Conservation (phyloP, 768 basidiomycete species). For the Hericium rajendrae region DNA sequence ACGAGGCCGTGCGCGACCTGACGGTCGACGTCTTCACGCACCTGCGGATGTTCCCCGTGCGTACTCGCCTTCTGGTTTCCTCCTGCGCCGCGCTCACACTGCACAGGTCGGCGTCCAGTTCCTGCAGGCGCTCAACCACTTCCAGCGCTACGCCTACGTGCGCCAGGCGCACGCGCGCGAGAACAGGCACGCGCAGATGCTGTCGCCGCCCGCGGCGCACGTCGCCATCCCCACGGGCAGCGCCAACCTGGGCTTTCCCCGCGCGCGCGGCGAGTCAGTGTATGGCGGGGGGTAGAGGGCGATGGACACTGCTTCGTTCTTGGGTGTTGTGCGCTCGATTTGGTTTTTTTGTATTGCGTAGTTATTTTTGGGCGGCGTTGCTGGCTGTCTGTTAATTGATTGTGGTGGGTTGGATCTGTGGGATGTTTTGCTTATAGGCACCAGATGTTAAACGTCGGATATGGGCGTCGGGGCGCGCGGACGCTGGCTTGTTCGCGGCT, state of each 20-base stretch:
- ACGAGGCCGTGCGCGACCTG: conserved; percentile 61
- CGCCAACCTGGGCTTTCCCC: too few relatives aligned
- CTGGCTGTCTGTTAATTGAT: too few relatives aligned
- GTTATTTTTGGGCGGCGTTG: not conserved
- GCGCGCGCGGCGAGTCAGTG: not conserved
- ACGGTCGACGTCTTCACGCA: conserved; percentile 82
- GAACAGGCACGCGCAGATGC: conserved; percentile 3
- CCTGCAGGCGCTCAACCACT: conserved; percentile 74
- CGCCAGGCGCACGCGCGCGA: conserved; percentile 71
- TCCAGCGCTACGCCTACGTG: conserved; percentile 82
- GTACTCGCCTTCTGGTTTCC: conserved; percentile 31
- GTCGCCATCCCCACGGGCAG: not conserved
- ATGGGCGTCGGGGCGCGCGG: too few relatives aligned
- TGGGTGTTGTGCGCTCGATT: not conserved
- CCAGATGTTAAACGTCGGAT: too few relatives aligned
- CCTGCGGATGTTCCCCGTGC: conserved; percentile 65
- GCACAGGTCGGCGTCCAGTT: conserved; percentile 69
- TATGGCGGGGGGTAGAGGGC: not conserved
- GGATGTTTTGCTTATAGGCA: too few relatives aligned
- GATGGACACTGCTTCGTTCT: not conserved
- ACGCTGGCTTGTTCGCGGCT: not conserved
- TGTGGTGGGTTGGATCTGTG: too few relatives aligned
- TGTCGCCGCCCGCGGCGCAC: not conserved
- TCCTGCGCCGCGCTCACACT: not conserved
- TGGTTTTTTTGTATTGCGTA: not conserved